These are phyloP conservation scores for Aspergillus spinulosporus DNA, from an alignment of 2,329 filamentous ascomycete genomes.

Conservation along the genomic window DNA sequence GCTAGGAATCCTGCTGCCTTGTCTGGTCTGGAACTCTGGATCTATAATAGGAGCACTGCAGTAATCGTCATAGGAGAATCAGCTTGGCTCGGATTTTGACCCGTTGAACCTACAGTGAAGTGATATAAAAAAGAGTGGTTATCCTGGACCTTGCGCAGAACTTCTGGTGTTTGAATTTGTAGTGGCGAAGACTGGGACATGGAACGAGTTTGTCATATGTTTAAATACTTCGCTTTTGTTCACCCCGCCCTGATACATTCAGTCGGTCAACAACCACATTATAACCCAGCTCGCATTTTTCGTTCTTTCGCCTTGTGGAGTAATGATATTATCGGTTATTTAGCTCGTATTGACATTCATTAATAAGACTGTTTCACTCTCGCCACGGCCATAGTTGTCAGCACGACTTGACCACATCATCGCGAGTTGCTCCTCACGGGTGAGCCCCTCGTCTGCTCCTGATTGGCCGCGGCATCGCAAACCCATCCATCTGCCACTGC, in stretches of 20 bases:
- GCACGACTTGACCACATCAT: neutral
- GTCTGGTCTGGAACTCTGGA: too few relatives aligned
- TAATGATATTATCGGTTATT: too few relatives aligned
- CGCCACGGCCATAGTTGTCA: constrained; percentile 8
- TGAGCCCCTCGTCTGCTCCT: constrained; percentile 21
- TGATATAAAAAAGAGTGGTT: neutral
- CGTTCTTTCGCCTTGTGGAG: neutral
- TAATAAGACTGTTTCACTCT: neutral
- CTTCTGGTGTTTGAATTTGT: neutral
- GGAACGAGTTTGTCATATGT: neutral
- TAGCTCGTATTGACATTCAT: neutral
- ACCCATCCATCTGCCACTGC: constrained; percentile 11
- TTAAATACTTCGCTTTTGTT: neutral
- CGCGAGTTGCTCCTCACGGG: constrained; percentile 11
- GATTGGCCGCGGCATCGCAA: constrained; percentile 20
- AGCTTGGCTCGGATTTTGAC: constrained; percentile 4
- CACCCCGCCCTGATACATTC: neutral
- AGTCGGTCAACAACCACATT: neutral
- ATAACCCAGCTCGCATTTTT: neutral
- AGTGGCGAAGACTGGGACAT: neutral
- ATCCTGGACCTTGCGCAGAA: neutral
- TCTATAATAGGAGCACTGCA: constrained; percentile 9
- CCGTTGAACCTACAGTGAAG: neutral
- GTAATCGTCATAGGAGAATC: constrained; percentile 4
- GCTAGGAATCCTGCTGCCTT: constrained; percentile 13